Evolutionary conservation across 441 rosid species (phyloP).

Genomic region (Erodium texanum): DNA sequence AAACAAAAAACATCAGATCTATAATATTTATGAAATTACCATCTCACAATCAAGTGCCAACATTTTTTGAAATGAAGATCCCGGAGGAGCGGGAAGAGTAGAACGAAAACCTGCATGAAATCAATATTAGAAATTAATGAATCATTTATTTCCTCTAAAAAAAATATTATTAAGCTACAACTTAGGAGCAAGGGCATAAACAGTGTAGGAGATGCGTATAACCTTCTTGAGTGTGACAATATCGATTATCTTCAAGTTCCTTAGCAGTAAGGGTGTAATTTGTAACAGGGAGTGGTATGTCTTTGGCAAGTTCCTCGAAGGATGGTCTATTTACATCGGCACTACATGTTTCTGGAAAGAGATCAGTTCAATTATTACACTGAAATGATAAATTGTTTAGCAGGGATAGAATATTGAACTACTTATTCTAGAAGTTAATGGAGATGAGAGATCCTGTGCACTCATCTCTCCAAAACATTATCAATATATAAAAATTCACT

Average conservation of each 20-base stretch:
- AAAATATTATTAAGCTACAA: constrained; percentile 7
- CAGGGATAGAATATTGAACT: neutral
- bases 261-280: constrained; percentile 65
- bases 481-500: no score
- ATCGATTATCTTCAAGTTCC: constrained; percentile 78
- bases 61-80: constrained; percentile 41
- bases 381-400: neutral
- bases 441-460: no score
- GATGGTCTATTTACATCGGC: constrained; percentile 25
- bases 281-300: constrained; percentile 64
- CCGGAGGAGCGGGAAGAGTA: constrained; percentile 63
- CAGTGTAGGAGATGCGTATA: constrained; percentile 6
- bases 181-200: neutral
- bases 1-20: neutral
- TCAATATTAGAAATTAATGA: constrained; percentile 15
- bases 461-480: no score
- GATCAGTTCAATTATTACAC: constrained; percentile 9
- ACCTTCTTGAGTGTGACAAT: constrained; percentile 57
- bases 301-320: constrained; percentile 34
- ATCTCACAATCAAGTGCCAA: constrained; percentile 96
- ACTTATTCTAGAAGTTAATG: neutral
- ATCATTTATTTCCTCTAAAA: constrained; percentile 10
- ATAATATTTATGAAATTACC: constrained; percentile 36
- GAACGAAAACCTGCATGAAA: constrained; percentile 46
- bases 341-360: constrained; percentile 28